Evolutionary conservation across 139 green algal species (phyloP), one percentile per base, ranked within the genome.

Genomic region (Coelastrella sp.): DNA sequence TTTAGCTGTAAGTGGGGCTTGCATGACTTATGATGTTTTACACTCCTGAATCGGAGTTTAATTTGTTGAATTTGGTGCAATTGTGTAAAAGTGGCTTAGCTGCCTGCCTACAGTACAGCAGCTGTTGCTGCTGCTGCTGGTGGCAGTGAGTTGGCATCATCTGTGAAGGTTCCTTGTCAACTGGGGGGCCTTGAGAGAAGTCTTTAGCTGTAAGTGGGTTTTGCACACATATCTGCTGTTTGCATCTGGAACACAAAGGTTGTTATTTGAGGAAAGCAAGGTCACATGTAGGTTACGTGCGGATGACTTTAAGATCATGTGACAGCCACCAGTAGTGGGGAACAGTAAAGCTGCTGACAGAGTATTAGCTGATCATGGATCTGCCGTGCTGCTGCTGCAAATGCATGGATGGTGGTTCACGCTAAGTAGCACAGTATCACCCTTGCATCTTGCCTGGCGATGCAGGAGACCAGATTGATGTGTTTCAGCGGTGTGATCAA

Each of bases 401-500:
- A 61, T 58, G 90, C 89, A 22, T 93, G 93, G 91, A 90, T 91
- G 85, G 92, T 95, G 54, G 79, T 97, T 83, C 60, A 93, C 4
- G 92, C 91, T 3, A 92, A 96, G 32, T 85, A 93, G n/a, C 58
- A 94, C 11, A 90, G 79, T 71, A 93, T 93, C 80, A 93, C 92
- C 4, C 66, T 95, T 93, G 90, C 57, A 73, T 96, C 22, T 97
- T 13, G 66, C 10, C 59, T 64, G 61, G 54, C 32, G 32, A 47
- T 47, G 32, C 32, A 47, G 32, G 32, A 47, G 32, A 47, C 32
- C 32, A 47, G 32, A 47, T 47, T 47, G 32, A 47, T 47, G 32
- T n/a, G n/a, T n/a, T 92, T 97, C 96, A 0, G 97, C 96, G 77
- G 90, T 96, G 57, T 92, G 92, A 4, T 92, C 92, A 54, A 93